Conservation (phyloP, 176 grass and related monocot genomes). For the Puya raimondii region DNA sequence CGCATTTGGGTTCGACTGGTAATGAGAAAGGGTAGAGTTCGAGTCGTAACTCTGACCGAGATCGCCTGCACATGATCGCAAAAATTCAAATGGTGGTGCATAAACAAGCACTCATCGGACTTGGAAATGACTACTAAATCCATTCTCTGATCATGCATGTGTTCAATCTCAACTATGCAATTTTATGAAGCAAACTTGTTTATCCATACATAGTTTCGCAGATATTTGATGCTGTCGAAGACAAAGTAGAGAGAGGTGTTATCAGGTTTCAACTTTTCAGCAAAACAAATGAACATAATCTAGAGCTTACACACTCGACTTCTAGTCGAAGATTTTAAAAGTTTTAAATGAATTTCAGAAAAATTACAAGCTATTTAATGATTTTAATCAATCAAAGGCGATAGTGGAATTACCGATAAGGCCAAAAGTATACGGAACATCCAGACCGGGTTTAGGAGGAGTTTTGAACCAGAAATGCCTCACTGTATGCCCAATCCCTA, state of each 20-base stretch:
- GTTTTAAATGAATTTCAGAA: background rate
- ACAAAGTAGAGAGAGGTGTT: too few relatives aligned
- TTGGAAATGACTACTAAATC: too few relatives aligned
- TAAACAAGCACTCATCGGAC: background rate
- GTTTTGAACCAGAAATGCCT: conserved; percentile 65
- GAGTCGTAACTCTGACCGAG: conserved; percentile 85
- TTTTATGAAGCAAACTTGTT: too few relatives aligned
- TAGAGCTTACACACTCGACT: too few relatives aligned
- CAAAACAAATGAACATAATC: too few relatives aligned
- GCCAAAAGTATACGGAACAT: conserved; percentile 89
- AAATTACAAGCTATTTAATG: conserved; percentile 4
- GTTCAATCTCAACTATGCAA: too few relatives aligned
- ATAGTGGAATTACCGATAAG: conserved; percentile 44
- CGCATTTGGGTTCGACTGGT: conserved; percentile 53
- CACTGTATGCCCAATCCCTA: conserved; percentile 40
- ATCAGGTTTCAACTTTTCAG: too few relatives aligned
- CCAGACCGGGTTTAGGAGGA: conserved; percentile 66
- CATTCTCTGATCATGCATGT: too few relatives aligned
- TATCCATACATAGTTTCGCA: too few relatives aligned
- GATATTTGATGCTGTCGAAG: too few relatives aligned
- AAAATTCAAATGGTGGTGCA: conserved; percentile 10
- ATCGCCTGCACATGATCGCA: conserved; percentile 47
- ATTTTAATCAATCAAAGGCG: background rate
- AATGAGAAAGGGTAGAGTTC: conserved; percentile 72
- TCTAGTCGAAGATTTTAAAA: too few relatives aligned